Conservation (phyloP, 2,329 filamentous ascomycete genomes). For the Gaeumannomyces sp. region DNA sequence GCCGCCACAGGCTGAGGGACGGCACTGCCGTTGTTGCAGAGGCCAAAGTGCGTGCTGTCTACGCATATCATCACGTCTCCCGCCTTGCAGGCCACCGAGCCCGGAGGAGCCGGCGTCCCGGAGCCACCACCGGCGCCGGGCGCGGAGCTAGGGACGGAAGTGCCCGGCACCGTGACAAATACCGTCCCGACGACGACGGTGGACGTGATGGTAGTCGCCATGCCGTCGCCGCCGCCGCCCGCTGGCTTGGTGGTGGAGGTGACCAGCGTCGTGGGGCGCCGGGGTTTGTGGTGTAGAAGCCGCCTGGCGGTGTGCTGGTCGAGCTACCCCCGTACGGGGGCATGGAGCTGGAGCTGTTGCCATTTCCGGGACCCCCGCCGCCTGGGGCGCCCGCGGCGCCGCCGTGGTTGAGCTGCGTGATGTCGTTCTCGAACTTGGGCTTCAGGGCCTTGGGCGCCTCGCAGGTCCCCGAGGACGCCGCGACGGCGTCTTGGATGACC, state of each 20-base stretch:
- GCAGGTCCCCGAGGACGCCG: slow-evolving; percentile 16
- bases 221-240: background rate
- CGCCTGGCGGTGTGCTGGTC: background rate
- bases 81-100: slow-evolving; percentile 13
- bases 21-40: slow-evolving; percentile 16
- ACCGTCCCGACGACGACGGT: background rate
- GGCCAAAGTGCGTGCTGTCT: slow-evolving; percentile 14
- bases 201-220: background rate
- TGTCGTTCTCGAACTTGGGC: slow-evolving; percentile 16
- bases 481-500: slow-evolving; percentile 17
- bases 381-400: background rate
- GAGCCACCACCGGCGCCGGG: background rate
- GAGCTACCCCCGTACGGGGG: background rate
- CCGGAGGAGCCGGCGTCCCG: slow-evolving; percentile 1
- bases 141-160: too few species aligned
- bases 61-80: slow-evolving; percentile 18
- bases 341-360: background rate
- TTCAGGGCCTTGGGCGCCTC: slow-evolving; percentile 11
- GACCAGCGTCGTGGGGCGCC: background rate
- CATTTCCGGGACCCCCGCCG: background rate
- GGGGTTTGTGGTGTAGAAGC: background rate
- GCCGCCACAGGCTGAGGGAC: slow-evolving; percentile 16
- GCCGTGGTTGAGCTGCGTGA: background rate
- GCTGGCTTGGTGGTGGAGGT: background rate
- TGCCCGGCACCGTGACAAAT: slow-evolving; percentile 4